Percentiles rank a stretch among this genome's conserved stretches.
Evolutionary conservation across 2,329 filamentous ascomycete species (phyloP).

Genomic region (Orbilia ellipsospora): DNA sequence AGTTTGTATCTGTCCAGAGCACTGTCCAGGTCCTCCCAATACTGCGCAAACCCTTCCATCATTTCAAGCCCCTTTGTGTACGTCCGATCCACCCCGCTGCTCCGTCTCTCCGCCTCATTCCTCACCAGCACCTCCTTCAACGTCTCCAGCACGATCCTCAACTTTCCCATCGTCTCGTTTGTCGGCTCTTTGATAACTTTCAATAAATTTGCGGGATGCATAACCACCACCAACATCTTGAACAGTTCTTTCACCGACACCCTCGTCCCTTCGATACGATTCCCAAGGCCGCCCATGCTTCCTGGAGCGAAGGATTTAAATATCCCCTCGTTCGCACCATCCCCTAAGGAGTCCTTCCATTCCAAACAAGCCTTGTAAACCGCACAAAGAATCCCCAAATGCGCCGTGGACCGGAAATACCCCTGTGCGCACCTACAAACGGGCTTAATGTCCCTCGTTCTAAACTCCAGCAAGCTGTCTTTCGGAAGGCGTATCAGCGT

Average conservation of each 20-base stretch:
- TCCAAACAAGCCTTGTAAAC: slow-evolving; percentile 48
- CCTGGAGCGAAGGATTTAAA: slow-evolving; percentile 22
- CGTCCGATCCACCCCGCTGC: slow-evolving; percentile 44
- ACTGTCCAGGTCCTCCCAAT: slow-evolving; percentile 27
- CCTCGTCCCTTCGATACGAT: slow-evolving; percentile 33
- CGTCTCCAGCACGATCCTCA: slow-evolving; percentile 41
- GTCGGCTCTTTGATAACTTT: slow-evolving; percentile 41
- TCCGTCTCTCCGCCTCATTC: slow-evolving; percentile 38
- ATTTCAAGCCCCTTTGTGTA: slow-evolving; percentile 52
- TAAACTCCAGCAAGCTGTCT: slow-evolving; percentile 41
- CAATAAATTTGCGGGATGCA: slow-evolving; percentile 40
- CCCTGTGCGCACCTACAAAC: slow-evolving; percentile 50
- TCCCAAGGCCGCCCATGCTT: slow-evolving; percentile 39
- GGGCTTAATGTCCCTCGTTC: slow-evolving; percentile 27
- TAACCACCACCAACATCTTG: slow-evolving; percentile 51
- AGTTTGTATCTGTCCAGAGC: slow-evolving; percentile 2
- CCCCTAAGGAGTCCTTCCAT: slow-evolving; percentile 9
- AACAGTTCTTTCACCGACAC: slow-evolving; percentile 50
- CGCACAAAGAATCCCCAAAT: slow-evolving; percentile 50
- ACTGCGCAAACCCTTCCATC: slow-evolving; percentile 52
- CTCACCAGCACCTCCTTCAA: slow-evolving; percentile 37
- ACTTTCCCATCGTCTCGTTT: slow-evolving; percentile 13
- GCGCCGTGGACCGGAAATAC: slow-evolving; percentile 49
- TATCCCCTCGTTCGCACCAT: background rate
- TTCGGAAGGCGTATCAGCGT: slow-evolving; percentile 38